Evolutionary conservation across 352 stramenopile genomes (phyloP).

Genomic region (Globisporangium cylindrosporum): DNA sequence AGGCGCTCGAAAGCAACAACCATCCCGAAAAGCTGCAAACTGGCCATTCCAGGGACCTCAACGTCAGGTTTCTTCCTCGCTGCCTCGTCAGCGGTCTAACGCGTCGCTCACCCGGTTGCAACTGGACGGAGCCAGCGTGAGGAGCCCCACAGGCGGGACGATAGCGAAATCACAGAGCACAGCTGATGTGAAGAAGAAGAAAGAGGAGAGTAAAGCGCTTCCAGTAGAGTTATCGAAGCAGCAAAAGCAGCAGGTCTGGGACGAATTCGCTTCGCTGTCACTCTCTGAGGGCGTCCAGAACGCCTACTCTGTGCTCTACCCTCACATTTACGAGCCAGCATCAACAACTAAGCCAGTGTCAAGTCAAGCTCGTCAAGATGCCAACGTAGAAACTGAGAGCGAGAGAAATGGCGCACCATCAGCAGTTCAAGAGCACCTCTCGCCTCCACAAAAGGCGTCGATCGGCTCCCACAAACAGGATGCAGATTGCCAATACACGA

Average conservation of each 20-base stretch:
- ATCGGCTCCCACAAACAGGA: neutral
- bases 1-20: neutral
- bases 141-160: neutral
- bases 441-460: neutral
- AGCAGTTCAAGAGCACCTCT: neutral
- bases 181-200: neutral
- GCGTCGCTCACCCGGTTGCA: neutral
- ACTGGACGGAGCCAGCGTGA: constrained; percentile 3
- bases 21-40: constrained; percentile 2
- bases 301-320: constrained; percentile 59
- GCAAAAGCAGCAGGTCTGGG: constrained; percentile 42
- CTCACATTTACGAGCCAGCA: constrained; percentile 30
- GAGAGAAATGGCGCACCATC: neutral
- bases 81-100: constrained; percentile 9
- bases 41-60: constrained; percentile 2
- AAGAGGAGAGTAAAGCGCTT: neutral
- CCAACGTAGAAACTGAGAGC: neutral
- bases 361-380: neutral
- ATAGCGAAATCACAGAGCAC: constrained; percentile 13
- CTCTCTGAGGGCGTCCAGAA: constrained; percentile 48
- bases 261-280: constrained; percentile 30
- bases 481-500: neutral
- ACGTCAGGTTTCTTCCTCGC: neutral
- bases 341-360: neutral
- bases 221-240: constrained; percentile 23